Percentiles rank a stretch among this genome's conserved stretches.
Evolutionary conservation across 169 alveolate genomes (phyloP).

Genomic region (Plasmodium berghei): DNA sequence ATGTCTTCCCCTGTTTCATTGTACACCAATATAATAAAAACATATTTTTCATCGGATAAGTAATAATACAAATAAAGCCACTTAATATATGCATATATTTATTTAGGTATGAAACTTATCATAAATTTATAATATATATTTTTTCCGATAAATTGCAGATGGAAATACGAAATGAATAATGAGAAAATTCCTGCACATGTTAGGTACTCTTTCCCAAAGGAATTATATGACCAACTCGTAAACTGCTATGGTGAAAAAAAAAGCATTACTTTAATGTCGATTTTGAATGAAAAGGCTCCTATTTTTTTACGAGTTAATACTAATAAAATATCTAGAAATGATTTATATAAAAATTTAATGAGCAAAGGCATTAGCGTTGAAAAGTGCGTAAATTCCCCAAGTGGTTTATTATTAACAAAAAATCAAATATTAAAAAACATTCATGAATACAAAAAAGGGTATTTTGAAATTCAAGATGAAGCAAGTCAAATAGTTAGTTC

Average conservation of each 20-base stretch:
- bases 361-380: conserved; percentile 89
- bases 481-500: conserved; percentile 89
- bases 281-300: conserved; percentile 89
- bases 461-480: conserved; percentile 95
- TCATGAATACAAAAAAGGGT: conserved; percentile 91
- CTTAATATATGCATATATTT: neutral
- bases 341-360: conserved; percentile 82
- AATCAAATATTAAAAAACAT: conserved; percentile 85
- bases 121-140: neutral
- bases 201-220: conserved; percentile 90
- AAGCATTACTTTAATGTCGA: conserved; percentile 87
- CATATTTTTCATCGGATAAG: conserved; percentile 74
- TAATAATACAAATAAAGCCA: neutral
- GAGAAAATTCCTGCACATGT: conserved; percentile 86
- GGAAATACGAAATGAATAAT: conserved; percentile 87
- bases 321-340: conserved; percentile 80
- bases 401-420: conserved; percentile 88
- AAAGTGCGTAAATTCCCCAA: conserved; percentile 89
- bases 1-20: conserved; percentile 52
- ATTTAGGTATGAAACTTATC: neutral
- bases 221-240: conserved; percentile 82
- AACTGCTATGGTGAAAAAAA: conserved; percentile 85
- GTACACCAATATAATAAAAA: conserved; percentile 63
- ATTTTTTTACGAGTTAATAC: conserved; percentile 88
- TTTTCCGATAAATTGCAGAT: conserved; percentile 70